phyloP scores from a whole-genome alignment of 148 eudicot species.

The Rhododendron williamsianum region DNA sequence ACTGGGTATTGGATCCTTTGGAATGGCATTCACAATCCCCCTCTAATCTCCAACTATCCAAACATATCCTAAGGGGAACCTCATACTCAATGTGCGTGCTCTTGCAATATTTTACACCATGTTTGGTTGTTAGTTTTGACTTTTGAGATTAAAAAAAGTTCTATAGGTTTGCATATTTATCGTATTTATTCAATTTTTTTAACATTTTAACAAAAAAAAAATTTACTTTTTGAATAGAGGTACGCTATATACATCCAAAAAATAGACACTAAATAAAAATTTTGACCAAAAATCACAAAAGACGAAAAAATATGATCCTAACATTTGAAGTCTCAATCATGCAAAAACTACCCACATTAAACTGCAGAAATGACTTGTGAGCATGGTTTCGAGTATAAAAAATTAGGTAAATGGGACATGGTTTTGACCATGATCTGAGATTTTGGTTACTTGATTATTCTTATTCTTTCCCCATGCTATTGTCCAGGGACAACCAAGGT shows the following conservation, averaged over 20 bases:
- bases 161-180: not conserved
- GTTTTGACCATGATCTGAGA: not conserved
- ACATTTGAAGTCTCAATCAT: not conserved
- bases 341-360: not conserved
- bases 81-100: not conserved
- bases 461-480: not conserved
- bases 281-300: not conserved
- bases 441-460: not conserved
- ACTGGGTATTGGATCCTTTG: not conserved
- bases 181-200: no score
- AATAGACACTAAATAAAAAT: no score
- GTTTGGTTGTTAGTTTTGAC: no score
- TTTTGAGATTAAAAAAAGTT: no score
- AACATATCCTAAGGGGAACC: not conserved
- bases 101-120: not conserved
- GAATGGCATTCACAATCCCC: not conserved
- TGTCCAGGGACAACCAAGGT: slow-evolving; percentile 21
- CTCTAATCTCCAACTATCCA: not conserved
- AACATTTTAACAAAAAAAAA: no score
- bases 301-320: not conserved
- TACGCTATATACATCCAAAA: not conserved
- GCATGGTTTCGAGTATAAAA: not conserved
- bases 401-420: not conserved
- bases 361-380: not conserved
- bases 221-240: no score